Evolutionary conservation across 2,329 filamentous ascomycete genomes (phyloP).

Genomic region (Clarireedia paspali): DNA sequence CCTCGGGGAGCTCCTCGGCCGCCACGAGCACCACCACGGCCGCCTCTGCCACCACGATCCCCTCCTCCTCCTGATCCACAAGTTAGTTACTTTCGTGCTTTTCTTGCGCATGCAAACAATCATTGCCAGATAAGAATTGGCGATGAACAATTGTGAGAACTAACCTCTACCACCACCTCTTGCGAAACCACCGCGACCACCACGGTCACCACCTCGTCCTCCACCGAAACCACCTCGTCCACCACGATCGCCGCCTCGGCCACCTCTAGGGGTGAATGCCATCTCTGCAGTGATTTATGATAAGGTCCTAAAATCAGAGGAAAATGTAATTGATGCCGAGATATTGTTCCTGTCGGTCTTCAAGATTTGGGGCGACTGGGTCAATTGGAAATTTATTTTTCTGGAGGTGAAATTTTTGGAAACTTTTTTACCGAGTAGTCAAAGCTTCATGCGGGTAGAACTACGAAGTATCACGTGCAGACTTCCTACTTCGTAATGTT

Average conservation of each 20-base stretch:
- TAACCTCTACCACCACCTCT: constrained; percentile 36
- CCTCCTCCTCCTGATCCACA: constrained; percentile 2
- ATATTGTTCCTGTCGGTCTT: constrained; percentile 13
- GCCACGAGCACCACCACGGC: constrained; percentile 33
- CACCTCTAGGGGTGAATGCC: constrained; percentile 33
- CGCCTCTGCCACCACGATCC: constrained; percentile 27
- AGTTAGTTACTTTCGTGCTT: constrained; percentile 25
- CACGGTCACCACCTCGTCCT: constrained; percentile 36
- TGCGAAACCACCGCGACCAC: constrained; percentile 33
- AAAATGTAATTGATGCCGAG: constrained; percentile 11
- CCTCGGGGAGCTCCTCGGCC: constrained; percentile 31
- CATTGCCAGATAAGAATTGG: neutral
- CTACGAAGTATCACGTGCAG: neutral
- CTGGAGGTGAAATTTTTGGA: constrained; percentile 8
- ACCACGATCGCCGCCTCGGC: constrained; percentile 26
- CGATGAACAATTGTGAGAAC: constrained; percentile 10
- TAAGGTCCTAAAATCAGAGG: constrained; percentile 9
- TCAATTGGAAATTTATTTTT: constrained; percentile 13
- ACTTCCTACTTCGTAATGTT: neutral
- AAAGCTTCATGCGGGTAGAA: neutral
- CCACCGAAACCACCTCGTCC: constrained; percentile 31
- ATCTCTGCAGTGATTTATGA: constrained; percentile 21
- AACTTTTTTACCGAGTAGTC: constrained; percentile 5
- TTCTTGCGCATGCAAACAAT: constrained; percentile 13
- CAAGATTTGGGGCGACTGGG: constrained; percentile 5